Base-by-base conservation (phyloP, 2,329 filamentous ascomycete genomes). In the Thielaviopsis punctulata region DNA sequence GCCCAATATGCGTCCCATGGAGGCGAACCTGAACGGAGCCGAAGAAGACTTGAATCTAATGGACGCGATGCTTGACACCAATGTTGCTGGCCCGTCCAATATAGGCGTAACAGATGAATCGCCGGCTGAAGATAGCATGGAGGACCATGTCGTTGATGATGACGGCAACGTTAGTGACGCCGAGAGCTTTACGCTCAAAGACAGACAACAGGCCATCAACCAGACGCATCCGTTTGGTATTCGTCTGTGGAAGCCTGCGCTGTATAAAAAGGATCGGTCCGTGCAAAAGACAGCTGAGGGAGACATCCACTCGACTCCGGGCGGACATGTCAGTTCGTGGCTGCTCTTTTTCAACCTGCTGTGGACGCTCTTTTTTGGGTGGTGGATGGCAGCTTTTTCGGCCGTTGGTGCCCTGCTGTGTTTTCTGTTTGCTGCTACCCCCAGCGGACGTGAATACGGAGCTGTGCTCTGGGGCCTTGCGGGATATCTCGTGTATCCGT, bases 151-250 rank as follows among this genome's bases (percentile, higher is more conserved):
- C 46, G 77, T 76, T 43, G 79, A 83, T 9, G 84, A 84, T 19
- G 82, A 85, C 27, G 80, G 70, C 54, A 80, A 84, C 55, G 62
- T 89, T 49, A 95, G 90, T 65, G 92, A 96, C 60, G 85, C 92
- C 1, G 92, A 95, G 68, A 96, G 90, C 69, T 98, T 98, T 64
- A 98, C 92, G 0, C 76, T 98, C 60, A 95, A 93, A 65, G 92
- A 98, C 65, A 80, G 92, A 52, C 92, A 98, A 67, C 82, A 95
- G 64, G 92, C 92, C 58, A 98, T 98, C 72, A 98, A 98, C 68
- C 84, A 95, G 65, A 98, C 92, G 0, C 92, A 98, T 72, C 92
- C 92, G 0, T 98, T 98, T 61, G 92, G 92, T 72, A 96, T 98
- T 63, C 82, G 93, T 64, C 86, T 98, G 57, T 98, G 92, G 92